Evolutionary conservation across 495 filamentous ascomycete genomes (phyloP).

Genomic region (Gamarada debralockiae): DNA sequence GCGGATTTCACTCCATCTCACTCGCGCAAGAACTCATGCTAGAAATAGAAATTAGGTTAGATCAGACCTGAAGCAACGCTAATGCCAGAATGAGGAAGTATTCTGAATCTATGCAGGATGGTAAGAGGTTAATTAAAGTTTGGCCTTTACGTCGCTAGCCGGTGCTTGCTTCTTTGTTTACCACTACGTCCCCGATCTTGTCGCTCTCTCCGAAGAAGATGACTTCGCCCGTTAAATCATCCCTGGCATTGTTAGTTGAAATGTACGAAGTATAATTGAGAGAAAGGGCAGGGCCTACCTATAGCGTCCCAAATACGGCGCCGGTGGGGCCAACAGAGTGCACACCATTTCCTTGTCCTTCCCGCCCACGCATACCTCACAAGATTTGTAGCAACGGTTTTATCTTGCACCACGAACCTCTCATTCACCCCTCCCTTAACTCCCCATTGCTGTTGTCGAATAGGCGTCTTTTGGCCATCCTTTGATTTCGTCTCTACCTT

Average conservation of each 20-base stretch:
- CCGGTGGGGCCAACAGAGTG: constrained; percentile 85
- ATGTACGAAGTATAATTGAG: not conserved
- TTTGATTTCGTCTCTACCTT: constrained; percentile 22
- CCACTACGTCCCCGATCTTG: constrained; percentile 65
- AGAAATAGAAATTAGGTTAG: too few species aligned
- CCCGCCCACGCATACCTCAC: constrained; percentile 94
- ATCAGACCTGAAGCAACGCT: too few species aligned
- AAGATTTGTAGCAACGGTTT: constrained; percentile 93
- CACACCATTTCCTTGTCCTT: constrained; percentile 89
- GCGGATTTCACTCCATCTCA: too few species aligned
- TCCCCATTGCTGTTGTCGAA: constrained; percentile 82
- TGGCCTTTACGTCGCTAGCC: constrained; percentile 48
- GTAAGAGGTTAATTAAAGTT: too few species aligned
- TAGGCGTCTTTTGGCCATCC: constrained; percentile 63
- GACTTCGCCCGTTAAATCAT: constrained; percentile 96
- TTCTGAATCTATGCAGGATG: too few species aligned
- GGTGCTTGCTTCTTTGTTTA: constrained; percentile 83
- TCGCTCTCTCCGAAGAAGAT: constrained; percentile 93
- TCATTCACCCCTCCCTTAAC: constrained; percentile 62
- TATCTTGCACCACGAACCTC: constrained; percentile 90
- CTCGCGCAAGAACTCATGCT: too few species aligned
- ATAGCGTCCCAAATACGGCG: constrained; percentile 85
- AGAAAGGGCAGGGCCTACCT: constrained; percentile 46
- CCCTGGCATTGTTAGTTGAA: constrained; percentile 39
- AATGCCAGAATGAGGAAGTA: too few species aligned